A percentile compares a stretch with the other conserved stretches of the same genome.
These are phyloP conservation scores for Aspergillus calidoustus DNA, from an alignment of 2,329 filamentous ascomycete genomes.

Conservation along the genomic window DNA sequence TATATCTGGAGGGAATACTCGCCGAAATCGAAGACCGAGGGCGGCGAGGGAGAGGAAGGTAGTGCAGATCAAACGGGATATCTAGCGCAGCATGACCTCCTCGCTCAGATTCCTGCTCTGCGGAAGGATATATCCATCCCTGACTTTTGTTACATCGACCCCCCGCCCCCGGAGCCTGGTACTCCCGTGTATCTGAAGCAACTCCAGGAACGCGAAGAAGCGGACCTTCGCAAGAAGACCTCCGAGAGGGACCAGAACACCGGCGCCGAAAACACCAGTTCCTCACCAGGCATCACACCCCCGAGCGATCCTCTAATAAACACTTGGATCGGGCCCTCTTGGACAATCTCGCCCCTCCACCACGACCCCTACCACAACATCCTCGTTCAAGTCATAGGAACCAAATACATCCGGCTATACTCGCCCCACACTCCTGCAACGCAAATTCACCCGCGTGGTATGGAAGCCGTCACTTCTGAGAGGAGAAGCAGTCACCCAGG, in stretches of 20 bases:
- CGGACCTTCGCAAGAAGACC: slow-evolving; percentile 7
- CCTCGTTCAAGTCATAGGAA: slow-evolving; percentile 83
- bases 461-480: slow-evolving; percentile 36
- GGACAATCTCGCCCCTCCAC: slow-evolving; percentile 90
- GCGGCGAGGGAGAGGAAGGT: slow-evolving; percentile 11
- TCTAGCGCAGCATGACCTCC: slow-evolving; percentile 88
- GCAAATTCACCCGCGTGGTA: slow-evolving; percentile 45
- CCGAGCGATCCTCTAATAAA: slow-evolving; percentile 70
- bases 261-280: neutral
- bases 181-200: slow-evolving; percentile 52
- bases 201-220: slow-evolving; percentile 28
- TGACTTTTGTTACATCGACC: slow-evolving; percentile 79
- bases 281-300: slow-evolving; percentile 17
- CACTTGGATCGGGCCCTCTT: slow-evolving; percentile 88
- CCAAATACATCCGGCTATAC: slow-evolving; percentile 92
- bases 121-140: slow-evolving; percentile 77
- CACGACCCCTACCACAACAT: slow-evolving; percentile 95
- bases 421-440: slow-evolving; percentile 63
- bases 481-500: slow-evolving; percentile 5
- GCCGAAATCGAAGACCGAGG: neutral
- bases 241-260: slow-evolving; percentile 11
- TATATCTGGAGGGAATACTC: slow-evolving; percentile 56
- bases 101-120: slow-evolving; percentile 78
- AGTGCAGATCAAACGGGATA: slow-evolving; percentile 64
- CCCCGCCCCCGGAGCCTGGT: slow-evolving; percentile 59